phyloP scores from a whole-genome alignment of 2,329 filamentous ascomycete genomes.

The Colletotrichum destructivum region DNA sequence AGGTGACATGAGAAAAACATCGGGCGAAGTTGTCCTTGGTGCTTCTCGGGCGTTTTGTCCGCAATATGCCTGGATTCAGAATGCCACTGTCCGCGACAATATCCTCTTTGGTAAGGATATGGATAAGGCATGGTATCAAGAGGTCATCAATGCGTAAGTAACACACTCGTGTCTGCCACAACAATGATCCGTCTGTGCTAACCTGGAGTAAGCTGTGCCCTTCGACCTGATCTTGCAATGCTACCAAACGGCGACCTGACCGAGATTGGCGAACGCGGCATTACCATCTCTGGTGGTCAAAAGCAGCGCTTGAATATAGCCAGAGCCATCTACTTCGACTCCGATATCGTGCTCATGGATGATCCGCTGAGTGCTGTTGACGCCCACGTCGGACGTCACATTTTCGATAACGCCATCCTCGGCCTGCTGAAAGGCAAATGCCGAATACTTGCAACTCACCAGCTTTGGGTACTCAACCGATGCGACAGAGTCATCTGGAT shows the following conservation, averaged over 20 bases:
- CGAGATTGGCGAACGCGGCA: slow-evolving; percentile 95
- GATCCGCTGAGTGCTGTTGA: slow-evolving; percentile 80
- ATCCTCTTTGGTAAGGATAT: slow-evolving; percentile 89
- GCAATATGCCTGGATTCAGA: slow-evolving; percentile 98
- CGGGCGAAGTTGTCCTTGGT: slow-evolving; percentile 81
- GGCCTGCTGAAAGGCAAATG: slow-evolving; percentile 92
- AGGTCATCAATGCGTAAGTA: slow-evolving; percentile 83
- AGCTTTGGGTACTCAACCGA: slow-evolving; percentile 90
- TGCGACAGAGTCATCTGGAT: slow-evolving; percentile 96
- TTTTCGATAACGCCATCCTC: slow-evolving; percentile 95
- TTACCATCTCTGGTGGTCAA: slow-evolving; percentile 95
- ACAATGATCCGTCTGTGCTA: slow-evolving; percentile 11
- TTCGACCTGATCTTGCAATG: slow-evolving; percentile 91
- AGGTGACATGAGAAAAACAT: slow-evolving; percentile 92
- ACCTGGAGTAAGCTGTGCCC: slow-evolving; percentile 74
- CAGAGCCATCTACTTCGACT: slow-evolving; percentile 80
- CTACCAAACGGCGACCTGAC: slow-evolving; percentile 90
- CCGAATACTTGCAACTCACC: slow-evolving; percentile 92
- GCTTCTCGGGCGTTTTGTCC: slow-evolving; percentile 91
- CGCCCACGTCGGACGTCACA: slow-evolving; percentile 78
- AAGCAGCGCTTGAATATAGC: slow-evolving; percentile 97
- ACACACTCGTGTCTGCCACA: background rate
- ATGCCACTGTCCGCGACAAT: slow-evolving; percentile 88
- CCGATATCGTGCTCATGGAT: slow-evolving; percentile 79
- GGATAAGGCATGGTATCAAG: slow-evolving; percentile 83